Conservation (phyloP, 768 basidiomycete genomes). For the Myochromella boudieri region DNA sequence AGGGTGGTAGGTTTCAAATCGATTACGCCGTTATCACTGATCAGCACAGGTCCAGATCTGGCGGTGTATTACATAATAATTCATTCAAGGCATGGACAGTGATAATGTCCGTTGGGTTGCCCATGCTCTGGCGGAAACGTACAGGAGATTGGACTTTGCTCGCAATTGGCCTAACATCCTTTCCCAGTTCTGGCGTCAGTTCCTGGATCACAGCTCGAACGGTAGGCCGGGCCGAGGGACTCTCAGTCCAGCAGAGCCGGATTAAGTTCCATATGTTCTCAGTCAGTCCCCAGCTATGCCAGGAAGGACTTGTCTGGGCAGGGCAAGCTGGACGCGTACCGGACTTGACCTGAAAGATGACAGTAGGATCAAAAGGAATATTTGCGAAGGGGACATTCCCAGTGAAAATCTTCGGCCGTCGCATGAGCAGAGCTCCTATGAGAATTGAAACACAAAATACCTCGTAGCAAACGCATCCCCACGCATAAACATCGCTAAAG, state of each 20-base stretch:
- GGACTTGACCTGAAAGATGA: background rate
- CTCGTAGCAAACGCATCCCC: slow-evolving; percentile 26
- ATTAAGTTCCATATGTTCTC: background rate
- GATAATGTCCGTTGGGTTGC: too few species aligned
- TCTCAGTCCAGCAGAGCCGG: background rate
- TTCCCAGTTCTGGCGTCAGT: background rate
- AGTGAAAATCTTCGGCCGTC: background rate
- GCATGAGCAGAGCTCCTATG: background rate
- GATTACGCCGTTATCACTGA: too few species aligned
- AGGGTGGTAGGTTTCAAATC: too few species aligned
- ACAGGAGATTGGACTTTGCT: background rate
- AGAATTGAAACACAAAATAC: slow-evolving; percentile 10
- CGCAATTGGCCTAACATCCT: background rate
- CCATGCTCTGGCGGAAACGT: too few species aligned
- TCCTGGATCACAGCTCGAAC: background rate
- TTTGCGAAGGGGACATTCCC: background rate
- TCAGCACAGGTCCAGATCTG: too few species aligned
- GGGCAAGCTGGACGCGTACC: background rate
- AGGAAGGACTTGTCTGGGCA: background rate
- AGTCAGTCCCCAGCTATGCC: background rate
- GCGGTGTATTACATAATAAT: too few species aligned
- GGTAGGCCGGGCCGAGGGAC: background rate
- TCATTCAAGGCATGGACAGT: too few species aligned
- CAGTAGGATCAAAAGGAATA: background rate
- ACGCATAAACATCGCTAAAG: slow-evolving; percentile 27